Evolutionary conservation across 192 early-diverging fungal genomes (phyloP), one percentile per base, ranked within the genome.

Genomic region (Entomortierella chlamydospora): DNA sequence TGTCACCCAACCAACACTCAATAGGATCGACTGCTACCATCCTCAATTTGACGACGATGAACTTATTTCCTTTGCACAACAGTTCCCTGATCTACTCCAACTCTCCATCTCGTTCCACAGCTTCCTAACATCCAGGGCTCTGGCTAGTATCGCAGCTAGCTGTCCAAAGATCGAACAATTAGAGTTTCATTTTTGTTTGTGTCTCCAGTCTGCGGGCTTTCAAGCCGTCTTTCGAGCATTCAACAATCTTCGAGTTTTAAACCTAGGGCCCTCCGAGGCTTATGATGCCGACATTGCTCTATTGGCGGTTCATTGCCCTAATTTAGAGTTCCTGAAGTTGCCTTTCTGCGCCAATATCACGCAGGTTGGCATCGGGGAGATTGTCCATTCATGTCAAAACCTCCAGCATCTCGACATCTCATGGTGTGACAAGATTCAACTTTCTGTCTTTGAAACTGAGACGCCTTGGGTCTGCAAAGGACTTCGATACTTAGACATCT

Each of bases 1-100:
- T 2, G 13, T 2, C 7, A 56, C 45, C 4, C 68, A 70, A 42
- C 68, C 76, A 8, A 31, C 43, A 1, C 58, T 79, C 42, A 29
- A 45, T 34, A 47, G 29, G 31, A 64, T 79, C 26, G 76, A 65
- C 12, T 79, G 76, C 18, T 70, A 60, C 12, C 76, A 57, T 43
- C 68, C 76, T 2, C 55, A 30, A 15, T 79, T 79, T 18, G 76
- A 79, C 18, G 76, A 79, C 22, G 63, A 70, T 1, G 76, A 79
- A 18, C 62, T 79, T 3, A n/a, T 79, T 56, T 37, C 45, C 26
- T 79, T 79, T 25, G 63, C 58, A 25, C 31, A 60, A 22, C 54
- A 57, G 1, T 53, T 56, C 26, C 76, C 76, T 26, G 49, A 79
- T 25, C 50, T 79, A n/a, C 29, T 58, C 0, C 67, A 56, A 18